Percentiles rank a stretch among this genome's conserved stretches.
Evolutionary conservation across 768 basidiomycete genomes (phyloP).

Genomic region (Leccinum pellstonianum): DNA sequence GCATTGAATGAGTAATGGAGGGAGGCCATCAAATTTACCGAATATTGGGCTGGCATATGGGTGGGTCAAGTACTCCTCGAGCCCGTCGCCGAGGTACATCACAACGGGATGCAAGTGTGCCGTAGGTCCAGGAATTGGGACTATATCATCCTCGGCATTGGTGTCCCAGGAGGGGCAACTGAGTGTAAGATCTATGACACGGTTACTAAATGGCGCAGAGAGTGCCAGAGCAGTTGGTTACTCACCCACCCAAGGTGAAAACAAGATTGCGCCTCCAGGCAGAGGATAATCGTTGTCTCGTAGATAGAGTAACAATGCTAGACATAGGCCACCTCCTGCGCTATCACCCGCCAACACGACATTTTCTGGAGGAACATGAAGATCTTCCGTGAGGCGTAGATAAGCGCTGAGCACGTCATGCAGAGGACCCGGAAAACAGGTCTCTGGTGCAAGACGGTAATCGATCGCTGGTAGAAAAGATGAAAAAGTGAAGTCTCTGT

Average conservation of each 20-base stretch:
- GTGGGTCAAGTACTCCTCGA: slow-evolving; percentile 85
- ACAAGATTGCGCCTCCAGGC: slow-evolving; percentile 81
- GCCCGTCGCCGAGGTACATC: slow-evolving; percentile 85
- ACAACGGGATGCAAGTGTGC: slow-evolving; percentile 92
- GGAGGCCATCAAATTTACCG: slow-evolving; percentile 81
- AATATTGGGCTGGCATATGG: slow-evolving; percentile 96
- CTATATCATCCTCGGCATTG: slow-evolving; percentile 83
- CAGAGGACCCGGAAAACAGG: slow-evolving; percentile 86
- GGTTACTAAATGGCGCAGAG: slow-evolving; percentile 12
- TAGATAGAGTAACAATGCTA: slow-evolving; percentile 90
- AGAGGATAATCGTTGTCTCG: slow-evolving; percentile 86
- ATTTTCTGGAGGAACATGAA: slow-evolving; percentile 89
- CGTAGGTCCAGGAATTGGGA: slow-evolving; percentile 65
- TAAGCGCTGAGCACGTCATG: slow-evolving; percentile 87
- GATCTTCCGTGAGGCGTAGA: slow-evolving; percentile 80
- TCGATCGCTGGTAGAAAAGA: slow-evolving; percentile 62
- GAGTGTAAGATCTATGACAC: slow-evolving; percentile 78
- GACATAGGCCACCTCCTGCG: slow-evolving; percentile 85
- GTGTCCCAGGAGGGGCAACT: slow-evolving; percentile 99
- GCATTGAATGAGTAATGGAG: slow-evolving; percentile 87
- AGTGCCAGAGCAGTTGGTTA: slow-evolving; percentile 27
- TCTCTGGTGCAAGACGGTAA: slow-evolving; percentile 95
- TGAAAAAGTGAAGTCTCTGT: neutral
- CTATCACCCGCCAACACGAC: slow-evolving; percentile 89
- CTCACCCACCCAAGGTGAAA: slow-evolving; percentile 96